phyloP scores from a whole-genome alignment of 345 rosid genomes.

The Barbarea vulgaris region DNA sequence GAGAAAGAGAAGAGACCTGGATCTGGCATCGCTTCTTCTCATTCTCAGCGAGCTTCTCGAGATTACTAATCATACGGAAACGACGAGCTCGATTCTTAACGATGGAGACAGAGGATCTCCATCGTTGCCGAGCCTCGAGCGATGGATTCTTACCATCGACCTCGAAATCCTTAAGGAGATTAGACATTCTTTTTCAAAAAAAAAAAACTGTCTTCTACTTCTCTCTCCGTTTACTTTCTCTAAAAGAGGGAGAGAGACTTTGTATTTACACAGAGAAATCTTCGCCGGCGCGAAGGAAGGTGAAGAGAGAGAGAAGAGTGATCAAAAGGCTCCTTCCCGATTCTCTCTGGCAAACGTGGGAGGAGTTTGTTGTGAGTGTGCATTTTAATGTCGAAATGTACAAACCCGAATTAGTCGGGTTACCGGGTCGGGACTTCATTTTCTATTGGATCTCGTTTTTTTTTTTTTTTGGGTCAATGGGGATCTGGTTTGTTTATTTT shows the following conservation, averaged over 20 bases:
- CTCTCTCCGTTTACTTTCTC: conserved; percentile 33
- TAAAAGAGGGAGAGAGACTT: not conserved
- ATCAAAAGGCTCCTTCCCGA: not conserved
- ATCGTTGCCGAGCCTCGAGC: conserved; percentile 61
- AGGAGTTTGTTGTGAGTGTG: conserved; percentile 16
- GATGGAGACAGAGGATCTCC: conserved; percentile 71
- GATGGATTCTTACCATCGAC: conserved; percentile 68
- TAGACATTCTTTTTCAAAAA: conserved; percentile 59
- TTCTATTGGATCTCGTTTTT: not conserved
- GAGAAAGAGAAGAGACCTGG: conserved; percentile 55
- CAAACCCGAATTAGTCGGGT: not conserved
- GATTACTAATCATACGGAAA: conserved; percentile 80
- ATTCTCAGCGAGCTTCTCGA: conserved; percentile 62
- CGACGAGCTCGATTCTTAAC: conserved; percentile 77
- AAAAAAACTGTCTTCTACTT: not conserved
- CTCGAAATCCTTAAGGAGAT: conserved; percentile 59
- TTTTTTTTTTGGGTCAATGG: not conserved
- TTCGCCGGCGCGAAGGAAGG: conserved; percentile 37
- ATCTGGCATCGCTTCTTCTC: conserved; percentile 57
- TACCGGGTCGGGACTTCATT: conserved; percentile 6
- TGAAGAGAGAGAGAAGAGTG: conserved; percentile 4
- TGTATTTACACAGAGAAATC: conserved; percentile 3
- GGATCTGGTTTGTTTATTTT: not conserved
- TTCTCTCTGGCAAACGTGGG: conserved; percentile 30
- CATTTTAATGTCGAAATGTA: conserved; percentile 9